Conservation (phyloP, 352 stramenopile genomes). For the Phytophthora cactorum region DNA sequence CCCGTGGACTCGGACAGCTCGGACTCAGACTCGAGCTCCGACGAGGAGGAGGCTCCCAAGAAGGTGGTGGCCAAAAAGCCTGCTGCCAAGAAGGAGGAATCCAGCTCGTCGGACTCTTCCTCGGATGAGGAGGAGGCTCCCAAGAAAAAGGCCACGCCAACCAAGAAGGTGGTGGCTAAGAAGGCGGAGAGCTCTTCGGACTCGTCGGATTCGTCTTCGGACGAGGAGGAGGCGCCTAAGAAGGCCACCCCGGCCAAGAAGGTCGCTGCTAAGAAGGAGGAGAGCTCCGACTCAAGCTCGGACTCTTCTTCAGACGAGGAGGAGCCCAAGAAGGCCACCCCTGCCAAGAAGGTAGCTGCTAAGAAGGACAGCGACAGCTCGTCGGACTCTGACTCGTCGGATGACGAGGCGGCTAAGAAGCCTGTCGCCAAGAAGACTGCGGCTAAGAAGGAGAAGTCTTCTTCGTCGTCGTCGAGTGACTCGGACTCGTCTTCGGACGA, state of each 20-base stretch:
- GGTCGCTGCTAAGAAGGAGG: conserved; percentile 59
- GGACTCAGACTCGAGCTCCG: conserved; percentile 44
- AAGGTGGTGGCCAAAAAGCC: conserved; percentile 48
- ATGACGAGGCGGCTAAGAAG: conserved; percentile 51
- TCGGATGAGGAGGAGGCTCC: conserved; percentile 49
- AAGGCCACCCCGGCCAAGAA: conserved; percentile 54
- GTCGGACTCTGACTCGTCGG: conserved; percentile 37
- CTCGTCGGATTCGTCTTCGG: conserved; percentile 43
- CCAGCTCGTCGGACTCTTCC: conserved; percentile 42
- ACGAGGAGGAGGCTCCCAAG: conserved; percentile 50
- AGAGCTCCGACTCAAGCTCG: conserved; percentile 38
- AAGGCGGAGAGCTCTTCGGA: conserved; percentile 43
- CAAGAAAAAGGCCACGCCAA: conserved; percentile 23
- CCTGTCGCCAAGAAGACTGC: conserved; percentile 39
- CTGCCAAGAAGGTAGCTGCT: conserved; percentile 9
- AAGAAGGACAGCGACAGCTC: conserved; percentile 28
- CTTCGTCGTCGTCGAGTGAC: conserved; percentile 44
- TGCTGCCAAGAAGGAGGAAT: conserved; percentile 61
- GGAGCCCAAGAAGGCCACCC: conserved; percentile 35
- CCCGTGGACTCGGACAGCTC: conserved; percentile 45
- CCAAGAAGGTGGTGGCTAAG: conserved; percentile 35
- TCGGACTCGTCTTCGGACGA: conserved; percentile 71
- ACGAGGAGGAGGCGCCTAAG: conserved; percentile 46
- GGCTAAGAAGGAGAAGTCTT: conserved; percentile 52
- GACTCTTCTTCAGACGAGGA: conserved; percentile 59